Evolutionary conservation across 345 rosid genomes (phyloP).

Genomic region (Salix exigua): DNA sequence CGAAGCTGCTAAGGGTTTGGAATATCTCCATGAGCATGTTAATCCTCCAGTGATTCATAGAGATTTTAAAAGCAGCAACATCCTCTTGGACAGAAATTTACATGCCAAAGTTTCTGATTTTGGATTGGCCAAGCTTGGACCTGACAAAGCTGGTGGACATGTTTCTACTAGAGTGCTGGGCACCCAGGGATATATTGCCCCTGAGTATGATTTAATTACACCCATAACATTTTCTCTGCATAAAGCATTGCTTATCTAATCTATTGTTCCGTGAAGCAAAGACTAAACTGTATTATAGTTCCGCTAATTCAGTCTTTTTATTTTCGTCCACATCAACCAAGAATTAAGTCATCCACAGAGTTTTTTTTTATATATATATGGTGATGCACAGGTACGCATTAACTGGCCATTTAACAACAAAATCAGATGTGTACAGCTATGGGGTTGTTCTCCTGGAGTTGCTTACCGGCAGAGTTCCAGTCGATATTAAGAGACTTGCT

Average conservation of each 20-base stretch:
- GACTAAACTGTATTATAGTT: not conserved
- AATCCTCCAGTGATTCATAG: slow-evolving; percentile 34
- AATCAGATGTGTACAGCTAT: slow-evolving; percentile 91
- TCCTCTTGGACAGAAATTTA: slow-evolving; percentile 26
- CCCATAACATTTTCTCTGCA: not conserved
- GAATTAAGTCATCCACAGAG: not conserved
- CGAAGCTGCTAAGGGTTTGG: slow-evolving; percentile 33
- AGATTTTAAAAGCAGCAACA: slow-evolving; percentile 29
- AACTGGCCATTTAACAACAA: slow-evolving; percentile 89
- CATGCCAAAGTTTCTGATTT: slow-evolving; percentile 31
- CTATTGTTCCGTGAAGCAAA: not conserved
- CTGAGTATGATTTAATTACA: slow-evolving; percentile 13
- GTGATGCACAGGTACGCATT: slow-evolving; percentile 62
- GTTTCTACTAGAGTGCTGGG: slow-evolving; percentile 31
- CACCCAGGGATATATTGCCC: slow-evolving; percentile 33
- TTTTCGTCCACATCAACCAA: not conserved
- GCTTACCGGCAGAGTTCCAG: slow-evolving; percentile 84
- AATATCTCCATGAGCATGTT: slow-evolving; percentile 31
- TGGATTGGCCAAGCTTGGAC: slow-evolving; percentile 34
- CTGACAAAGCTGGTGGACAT: slow-evolving; percentile 29
- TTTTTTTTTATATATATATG: not conserved
- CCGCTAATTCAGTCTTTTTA: not conserved
- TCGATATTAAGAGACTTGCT: slow-evolving; percentile 72
- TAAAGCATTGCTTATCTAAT: not conserved
- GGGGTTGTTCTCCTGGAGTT: slow-evolving; percentile 89